These are phyloP conservation scores for Limonium bicolor DNA, from an alignment of 148 eudicot genomes.

Conservation along the genomic window DNA sequence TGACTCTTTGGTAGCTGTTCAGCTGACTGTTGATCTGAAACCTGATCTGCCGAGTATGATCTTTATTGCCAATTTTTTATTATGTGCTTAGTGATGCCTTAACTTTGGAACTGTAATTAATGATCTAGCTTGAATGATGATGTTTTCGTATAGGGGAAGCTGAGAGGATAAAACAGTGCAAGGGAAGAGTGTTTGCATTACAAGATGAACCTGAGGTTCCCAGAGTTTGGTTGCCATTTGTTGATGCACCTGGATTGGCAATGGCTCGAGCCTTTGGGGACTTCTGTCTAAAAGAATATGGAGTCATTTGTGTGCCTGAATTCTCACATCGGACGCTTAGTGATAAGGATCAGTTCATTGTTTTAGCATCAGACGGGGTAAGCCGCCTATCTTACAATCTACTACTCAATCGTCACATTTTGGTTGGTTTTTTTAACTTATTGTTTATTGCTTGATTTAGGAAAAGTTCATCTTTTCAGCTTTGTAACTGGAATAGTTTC, in stretches of 20 bases:
- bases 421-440: too few relatives aligned
- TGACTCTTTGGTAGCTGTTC: slow-evolving; percentile 56
- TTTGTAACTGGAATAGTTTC: too few relatives aligned
- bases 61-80: neutral
- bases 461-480: too few relatives aligned
- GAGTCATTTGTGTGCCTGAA: slow-evolving; percentile 91
- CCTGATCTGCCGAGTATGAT: slow-evolving; percentile 93
- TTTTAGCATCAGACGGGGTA: slow-evolving; percentile 99
- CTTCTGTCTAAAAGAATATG: slow-evolving; percentile 91
- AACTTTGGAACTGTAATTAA: slow-evolving; percentile 2
- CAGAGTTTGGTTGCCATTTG: slow-evolving; percentile 97
- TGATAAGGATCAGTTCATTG: slow-evolving; percentile 74
- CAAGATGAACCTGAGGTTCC: slow-evolving; percentile 98
- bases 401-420: too few relatives aligned
- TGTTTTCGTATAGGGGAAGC: slow-evolving; percentile 64
- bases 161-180: slow-evolving; percentile 83
- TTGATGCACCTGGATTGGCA: slow-evolving; percentile 98
- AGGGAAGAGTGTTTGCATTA: slow-evolving; percentile 93
- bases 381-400: too few relatives aligned
- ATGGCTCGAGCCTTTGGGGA: slow-evolving; percentile 99
- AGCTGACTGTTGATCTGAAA: slow-evolving; percentile 96
- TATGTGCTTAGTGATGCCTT: neutral
- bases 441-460: too few relatives aligned
- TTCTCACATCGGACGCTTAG: slow-evolving; percentile 62
- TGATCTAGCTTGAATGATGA: too few relatives aligned